Conservation (phyloP, 345 rosid genomes). For the Bretschneidera sinensis region DNA sequence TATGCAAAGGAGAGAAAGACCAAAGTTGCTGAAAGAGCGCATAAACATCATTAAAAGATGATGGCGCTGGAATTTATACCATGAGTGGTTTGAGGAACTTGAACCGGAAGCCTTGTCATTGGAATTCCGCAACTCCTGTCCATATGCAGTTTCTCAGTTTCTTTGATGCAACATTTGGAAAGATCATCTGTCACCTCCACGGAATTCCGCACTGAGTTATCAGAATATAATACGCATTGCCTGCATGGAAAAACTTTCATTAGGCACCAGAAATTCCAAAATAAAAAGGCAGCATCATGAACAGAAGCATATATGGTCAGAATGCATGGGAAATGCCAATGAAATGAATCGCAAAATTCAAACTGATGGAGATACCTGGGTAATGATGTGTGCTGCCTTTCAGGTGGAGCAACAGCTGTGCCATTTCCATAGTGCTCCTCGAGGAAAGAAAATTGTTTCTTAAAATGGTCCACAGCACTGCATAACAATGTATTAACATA, state of each 20-base stretch:
- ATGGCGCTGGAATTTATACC: slow-evolving; percentile 21
- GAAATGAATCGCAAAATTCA: neutral
- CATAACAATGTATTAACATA: slow-evolving; percentile 8
- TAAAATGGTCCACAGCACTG: slow-evolving; percentile 98
- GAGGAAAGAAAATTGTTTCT: slow-evolving; percentile 92
- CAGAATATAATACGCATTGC: slow-evolving; percentile 79
- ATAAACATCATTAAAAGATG: too few species aligned
- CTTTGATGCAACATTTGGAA: slow-evolving; percentile 83
- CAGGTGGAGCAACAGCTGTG: slow-evolving; percentile 68
- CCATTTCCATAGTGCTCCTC: slow-evolving; percentile 95
- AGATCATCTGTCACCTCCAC: slow-evolving; percentile 60
- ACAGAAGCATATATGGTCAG: neutral
- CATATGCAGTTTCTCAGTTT: slow-evolving; percentile 49
- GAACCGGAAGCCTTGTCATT: slow-evolving; percentile 72
- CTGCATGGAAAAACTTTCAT: slow-evolving; percentile 36
- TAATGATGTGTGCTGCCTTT: slow-evolving; percentile 94
- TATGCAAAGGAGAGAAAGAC: too few species aligned
- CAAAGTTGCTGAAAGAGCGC: too few species aligned
- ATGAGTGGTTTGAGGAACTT: slow-evolving; percentile 69
- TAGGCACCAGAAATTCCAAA: slow-evolving; percentile 2
- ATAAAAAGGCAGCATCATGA: neutral
- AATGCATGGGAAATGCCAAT: neutral
- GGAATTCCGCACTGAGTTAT: slow-evolving; percentile 51
- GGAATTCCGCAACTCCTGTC: slow-evolving; percentile 63
- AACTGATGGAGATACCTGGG: slow-evolving; percentile 54